A percentile compares a stretch with the other conserved stretches of the same genome.
These are phyloP conservation scores for Entamoeba histolytica DNA, from an alignment of 208 protist genomes.

Conservation along the genomic window DNA sequence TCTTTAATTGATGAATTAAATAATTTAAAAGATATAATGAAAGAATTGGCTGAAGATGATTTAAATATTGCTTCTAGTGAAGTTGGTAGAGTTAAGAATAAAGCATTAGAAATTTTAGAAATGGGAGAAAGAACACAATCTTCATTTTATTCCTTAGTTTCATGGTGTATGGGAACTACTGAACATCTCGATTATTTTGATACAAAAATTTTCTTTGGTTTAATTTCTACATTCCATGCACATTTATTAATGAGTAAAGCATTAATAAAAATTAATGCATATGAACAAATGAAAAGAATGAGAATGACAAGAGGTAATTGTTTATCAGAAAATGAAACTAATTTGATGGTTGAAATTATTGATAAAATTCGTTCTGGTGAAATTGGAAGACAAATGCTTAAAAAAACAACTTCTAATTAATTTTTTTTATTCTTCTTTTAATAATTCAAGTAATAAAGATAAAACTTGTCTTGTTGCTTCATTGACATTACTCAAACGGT, in stretches of 20 bases:
- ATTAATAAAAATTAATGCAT: not conserved
- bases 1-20: not conserved
- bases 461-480: not conserved
- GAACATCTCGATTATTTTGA: not conserved
- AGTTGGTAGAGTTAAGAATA: not conserved
- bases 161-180: not conserved
- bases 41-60: not conserved
- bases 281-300: not conserved
- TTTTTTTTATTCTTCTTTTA: not conserved
- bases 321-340: not conserved
- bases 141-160: not conserved
- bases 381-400: not conserved
- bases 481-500: not conserved
- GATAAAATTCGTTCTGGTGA: not conserved
- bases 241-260: not conserved
- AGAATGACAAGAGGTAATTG: not conserved
- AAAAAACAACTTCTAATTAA: not conserved
- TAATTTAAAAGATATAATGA: not conserved
- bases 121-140: not conserved
- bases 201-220: not conserved
- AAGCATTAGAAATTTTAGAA: not conserved
- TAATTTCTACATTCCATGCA: not conserved
- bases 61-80: not conserved
- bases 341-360: not conserved
- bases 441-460: not conserved